Evolutionary conservation across 495 filamentous ascomycete species (phyloP).

Genomic region (Daldinia bambusicola): DNA sequence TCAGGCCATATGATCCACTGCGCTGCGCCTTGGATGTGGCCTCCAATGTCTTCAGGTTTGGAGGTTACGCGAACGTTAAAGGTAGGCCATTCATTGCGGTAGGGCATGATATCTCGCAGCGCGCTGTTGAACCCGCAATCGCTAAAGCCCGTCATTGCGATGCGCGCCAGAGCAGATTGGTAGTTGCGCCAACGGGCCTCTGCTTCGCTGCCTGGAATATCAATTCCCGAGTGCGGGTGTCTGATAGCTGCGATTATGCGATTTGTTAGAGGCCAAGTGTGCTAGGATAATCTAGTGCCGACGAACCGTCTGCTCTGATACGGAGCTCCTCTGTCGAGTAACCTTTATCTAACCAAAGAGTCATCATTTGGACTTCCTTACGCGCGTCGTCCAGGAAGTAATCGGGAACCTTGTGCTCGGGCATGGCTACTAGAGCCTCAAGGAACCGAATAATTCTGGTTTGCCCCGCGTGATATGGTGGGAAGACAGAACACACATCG

Average conservation of each 20-base stretch:
- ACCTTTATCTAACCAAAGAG: slow-evolving; percentile 19
- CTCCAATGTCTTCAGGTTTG: slow-evolving; percentile 24
- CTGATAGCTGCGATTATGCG: slow-evolving; percentile 18
- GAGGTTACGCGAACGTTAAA: slow-evolving; percentile 11
- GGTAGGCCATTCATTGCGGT: slow-evolving; percentile 29
- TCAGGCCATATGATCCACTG: slow-evolving; percentile 33
- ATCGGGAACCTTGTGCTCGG: slow-evolving; percentile 29
- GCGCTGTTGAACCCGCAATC: slow-evolving; percentile 31
- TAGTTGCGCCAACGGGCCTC: slow-evolving; percentile 35
- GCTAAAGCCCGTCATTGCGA: slow-evolving; percentile 24
- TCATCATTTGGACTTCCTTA: slow-evolving; percentile 13
- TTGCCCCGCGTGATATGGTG: slow-evolving; percentile 27
- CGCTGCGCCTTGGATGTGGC: slow-evolving; percentile 20
- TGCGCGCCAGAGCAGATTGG: slow-evolving; percentile 30
- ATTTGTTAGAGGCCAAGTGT: not conserved
- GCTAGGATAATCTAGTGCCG: not conserved
- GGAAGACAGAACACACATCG: slow-evolving; percentile 27
- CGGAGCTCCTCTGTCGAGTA: slow-evolving; percentile 25
- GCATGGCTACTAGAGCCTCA: slow-evolving; percentile 26
- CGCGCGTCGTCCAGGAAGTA: slow-evolving; percentile 2
- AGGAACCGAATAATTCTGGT: slow-evolving; percentile 26
- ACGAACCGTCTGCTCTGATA: slow-evolving; percentile 33
- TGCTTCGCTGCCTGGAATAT: slow-evolving; percentile 24
- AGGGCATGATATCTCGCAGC: slow-evolving; percentile 28
- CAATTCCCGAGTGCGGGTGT: slow-evolving; percentile 23